Evolutionary conservation across 306 rosid species (phyloP).

Genomic region (Lagenaria siceraria): DNA sequence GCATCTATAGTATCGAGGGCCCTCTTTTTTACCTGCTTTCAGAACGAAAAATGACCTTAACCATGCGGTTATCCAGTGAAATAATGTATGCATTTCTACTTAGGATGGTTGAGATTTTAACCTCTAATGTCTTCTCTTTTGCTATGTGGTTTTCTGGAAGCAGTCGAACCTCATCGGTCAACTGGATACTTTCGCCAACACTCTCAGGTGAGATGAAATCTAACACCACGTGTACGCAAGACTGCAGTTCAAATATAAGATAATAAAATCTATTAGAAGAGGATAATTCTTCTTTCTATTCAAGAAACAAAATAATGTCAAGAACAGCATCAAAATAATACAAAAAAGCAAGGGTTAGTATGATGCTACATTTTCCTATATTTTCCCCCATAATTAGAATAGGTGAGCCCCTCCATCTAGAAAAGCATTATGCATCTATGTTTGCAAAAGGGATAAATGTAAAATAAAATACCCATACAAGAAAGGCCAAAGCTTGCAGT

Average conservation of each 20-base stretch:
- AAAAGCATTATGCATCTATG: neutral
- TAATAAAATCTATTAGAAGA: neutral
- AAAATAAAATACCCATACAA: neutral
- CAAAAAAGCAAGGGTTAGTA: neutral
- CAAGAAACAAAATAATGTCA: neutral
- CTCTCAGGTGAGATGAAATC: conserved; percentile 86
- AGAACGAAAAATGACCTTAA: conserved; percentile 8
- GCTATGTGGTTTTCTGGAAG: conserved; percentile 73
- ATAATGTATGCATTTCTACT: neutral
- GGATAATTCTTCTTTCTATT: neutral
- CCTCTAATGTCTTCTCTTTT: conserved; percentile 73
- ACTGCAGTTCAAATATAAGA: conserved; percentile 33
- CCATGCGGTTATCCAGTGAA: neutral
- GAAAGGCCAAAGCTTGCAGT: neutral
- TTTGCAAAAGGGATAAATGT: neutral
- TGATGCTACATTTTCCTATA: neutral
- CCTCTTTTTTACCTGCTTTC: conserved; percentile 73
- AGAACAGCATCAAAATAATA: neutral
- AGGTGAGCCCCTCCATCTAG: neutral
- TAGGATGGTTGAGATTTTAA: conserved; percentile 15
- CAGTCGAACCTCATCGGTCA: conserved; percentile 52
- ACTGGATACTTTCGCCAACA: conserved; percentile 53
- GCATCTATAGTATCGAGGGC: conserved; percentile 55
- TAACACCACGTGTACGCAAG: conserved; percentile 78
- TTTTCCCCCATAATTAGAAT: neutral